A percentile compares a stretch with the other conserved stretches of the same genome.
These are phyloP conservation scores for Pseudogymnoascus sp. DNA, from an alignment of 2,329 filamentous ascomycete species.

Conservation along the genomic window DNA sequence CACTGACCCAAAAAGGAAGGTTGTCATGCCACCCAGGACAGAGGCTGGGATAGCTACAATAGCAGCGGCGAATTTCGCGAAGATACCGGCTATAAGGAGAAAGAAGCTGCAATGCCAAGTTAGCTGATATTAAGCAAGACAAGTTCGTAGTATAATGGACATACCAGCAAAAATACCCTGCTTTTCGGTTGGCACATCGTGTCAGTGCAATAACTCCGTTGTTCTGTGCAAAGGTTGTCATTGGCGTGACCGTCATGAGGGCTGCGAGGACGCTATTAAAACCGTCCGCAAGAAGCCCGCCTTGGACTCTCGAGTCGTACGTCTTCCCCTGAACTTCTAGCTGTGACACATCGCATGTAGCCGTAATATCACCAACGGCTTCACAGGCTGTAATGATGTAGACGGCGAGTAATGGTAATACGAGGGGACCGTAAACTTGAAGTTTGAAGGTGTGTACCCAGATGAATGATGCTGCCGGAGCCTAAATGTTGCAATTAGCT, in stretches of 20 bases:
- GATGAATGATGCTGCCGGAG: constrained; percentile 65
- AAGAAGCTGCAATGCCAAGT: constrained; percentile 44
- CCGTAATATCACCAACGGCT: constrained; percentile 72
- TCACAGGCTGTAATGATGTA: constrained; percentile 71
- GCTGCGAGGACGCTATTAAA: constrained; percentile 67
- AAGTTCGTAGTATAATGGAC: not conserved
- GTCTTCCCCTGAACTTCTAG: constrained; percentile 64
- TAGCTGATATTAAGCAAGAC: not conserved
- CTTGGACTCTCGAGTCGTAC: constrained; percentile 72
- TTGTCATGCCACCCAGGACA: constrained; percentile 66
- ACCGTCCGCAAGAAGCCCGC: constrained; percentile 70
- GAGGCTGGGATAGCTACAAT: constrained; percentile 66
- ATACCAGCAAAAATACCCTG: constrained; percentile 62
- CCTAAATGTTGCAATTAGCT: not conserved
- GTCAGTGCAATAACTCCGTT: constrained; percentile 80
- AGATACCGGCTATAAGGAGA: constrained; percentile 72
- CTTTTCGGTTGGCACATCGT: constrained; percentile 71
- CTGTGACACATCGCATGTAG: constrained; percentile 71
- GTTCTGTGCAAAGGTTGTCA: constrained; percentile 76
- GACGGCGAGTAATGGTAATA: constrained; percentile 62
- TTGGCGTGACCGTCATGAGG: constrained; percentile 71
- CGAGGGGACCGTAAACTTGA: constrained; percentile 62
- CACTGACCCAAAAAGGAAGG: constrained; percentile 72
- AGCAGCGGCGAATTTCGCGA: constrained; percentile 74
- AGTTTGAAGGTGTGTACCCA: constrained; percentile 74